Base-by-base conservation (phyloP, 2,329 filamentous ascomycete species). In the Trichoderma gracile region DNA sequence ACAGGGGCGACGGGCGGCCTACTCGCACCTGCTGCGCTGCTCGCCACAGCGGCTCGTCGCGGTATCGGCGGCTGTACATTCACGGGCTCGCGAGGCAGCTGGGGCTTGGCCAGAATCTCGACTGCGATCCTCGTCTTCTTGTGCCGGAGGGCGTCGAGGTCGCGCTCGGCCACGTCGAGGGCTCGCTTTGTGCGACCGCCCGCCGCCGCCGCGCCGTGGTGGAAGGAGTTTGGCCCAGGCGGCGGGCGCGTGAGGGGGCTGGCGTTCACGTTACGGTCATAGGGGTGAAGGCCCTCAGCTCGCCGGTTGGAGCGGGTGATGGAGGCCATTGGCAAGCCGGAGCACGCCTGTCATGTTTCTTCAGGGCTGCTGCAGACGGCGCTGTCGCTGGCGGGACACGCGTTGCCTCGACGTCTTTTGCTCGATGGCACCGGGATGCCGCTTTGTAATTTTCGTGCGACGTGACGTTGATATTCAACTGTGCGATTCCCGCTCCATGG, bases 81-180 rank as follows among this genome's bases (percentile, higher is more conserved):
- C 67, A 69, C 59, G 65, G 67, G 68, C 65, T 69, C 71, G 69
- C 71, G 10, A 49, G 61, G 70, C 64, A 71, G 33, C 38, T 65
- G 69, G 55, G 74, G 73, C 58, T 73, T 73, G 64, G 73, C 68
- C 56, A 81, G 73, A 54, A 86, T 83, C 69, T 86, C 83, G 68
- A 85, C 81, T 25, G 81, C 76, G 69, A 86, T 81, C 66, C 80
- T 78, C 60, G 80, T 74, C 73, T 78, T 82, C 75, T 86, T 87
- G 62, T 76, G 71, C 63, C 78, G 77, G 52, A 79, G 70, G 55
- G 75, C 73, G 67, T 82, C 80, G 70, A 78, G 75, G 63, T 84
- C 80, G 71, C 75, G 75, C 55, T 81, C 78, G 63, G 75, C 67
- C 58, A 74, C 68, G 57, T 84, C 81, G 69, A 82, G 78, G 55